phyloP scores from a whole-genome alignment of 768 basidiomycete genomes.

The Zangia roseola region DNA sequence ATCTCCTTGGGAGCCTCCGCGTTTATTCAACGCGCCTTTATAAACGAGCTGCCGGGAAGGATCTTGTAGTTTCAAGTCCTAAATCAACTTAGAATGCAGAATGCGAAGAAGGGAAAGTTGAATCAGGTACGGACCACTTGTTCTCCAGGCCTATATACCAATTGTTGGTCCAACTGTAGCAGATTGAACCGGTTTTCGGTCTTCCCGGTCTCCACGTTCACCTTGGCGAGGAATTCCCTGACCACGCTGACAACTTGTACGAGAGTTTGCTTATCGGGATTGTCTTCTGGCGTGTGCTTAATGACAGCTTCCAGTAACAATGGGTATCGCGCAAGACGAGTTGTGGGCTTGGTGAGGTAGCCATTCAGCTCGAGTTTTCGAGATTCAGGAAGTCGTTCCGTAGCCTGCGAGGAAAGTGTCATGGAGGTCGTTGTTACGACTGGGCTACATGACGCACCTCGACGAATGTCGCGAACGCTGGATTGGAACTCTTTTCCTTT shows the following conservation, averaged over 20 bases:
- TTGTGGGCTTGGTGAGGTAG: conserved; percentile 97
- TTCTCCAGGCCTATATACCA: conserved; percentile 87
- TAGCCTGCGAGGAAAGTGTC: conserved; percentile 49
- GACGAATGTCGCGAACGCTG: conserved; percentile 91
- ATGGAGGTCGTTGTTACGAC: neutral
- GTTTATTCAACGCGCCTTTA: conserved; percentile 87
- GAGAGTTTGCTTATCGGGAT: conserved; percentile 76
- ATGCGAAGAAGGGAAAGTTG: neutral
- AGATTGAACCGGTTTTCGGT: conserved; percentile 96
- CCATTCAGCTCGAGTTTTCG: conserved; percentile 96
- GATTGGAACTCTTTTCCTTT: conserved; percentile 93
- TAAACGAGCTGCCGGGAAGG: conserved; percentile 89
- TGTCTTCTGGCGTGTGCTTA: conserved; percentile 90
- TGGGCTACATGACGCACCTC: conserved; percentile 54
- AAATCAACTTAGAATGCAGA: conserved; percentile 1
- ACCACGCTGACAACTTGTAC: conserved; percentile 76
- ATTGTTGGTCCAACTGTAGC: conserved; percentile 87
- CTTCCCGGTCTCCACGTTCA: conserved; percentile 93
- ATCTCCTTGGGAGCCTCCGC: too few species aligned
- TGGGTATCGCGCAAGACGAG: conserved; percentile 95
- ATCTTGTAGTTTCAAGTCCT: conserved; percentile 86
- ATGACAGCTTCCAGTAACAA: conserved; percentile 87
- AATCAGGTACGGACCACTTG: conserved; percentile 62
- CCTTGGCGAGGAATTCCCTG: conserved; percentile 79
- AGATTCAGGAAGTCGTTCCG: conserved; percentile 91